Percentiles rank a stretch among this genome's conserved stretches.
phyloP scores from a whole-genome alignment of 495 filamentous ascomycete genomes.

The Hypoxylon fuscum region DNA sequence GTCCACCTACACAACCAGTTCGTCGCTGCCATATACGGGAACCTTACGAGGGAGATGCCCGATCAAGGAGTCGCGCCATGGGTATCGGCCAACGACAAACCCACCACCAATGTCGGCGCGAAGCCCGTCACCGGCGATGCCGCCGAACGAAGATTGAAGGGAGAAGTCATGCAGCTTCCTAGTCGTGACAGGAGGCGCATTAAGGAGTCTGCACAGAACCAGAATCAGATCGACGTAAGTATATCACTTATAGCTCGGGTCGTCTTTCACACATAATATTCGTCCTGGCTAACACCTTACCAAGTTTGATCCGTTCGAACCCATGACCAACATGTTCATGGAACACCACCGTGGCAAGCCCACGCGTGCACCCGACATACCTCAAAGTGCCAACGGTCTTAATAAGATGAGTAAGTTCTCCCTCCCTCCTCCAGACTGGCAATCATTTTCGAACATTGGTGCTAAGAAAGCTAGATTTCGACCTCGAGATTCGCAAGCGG shows the following conservation, averaged over 20 bases:
- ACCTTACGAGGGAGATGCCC: conserved; percentile 86
- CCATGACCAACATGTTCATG: conserved; percentile 68
- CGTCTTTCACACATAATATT: background rate
- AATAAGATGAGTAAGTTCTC: conserved; percentile 83
- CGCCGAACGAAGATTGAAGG: conserved; percentile 89
- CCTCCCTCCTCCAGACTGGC: too few relatives aligned
- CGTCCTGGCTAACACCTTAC: conserved; percentile 19
- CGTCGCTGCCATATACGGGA: conserved; percentile 83
- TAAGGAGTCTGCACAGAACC: conserved; percentile 77
- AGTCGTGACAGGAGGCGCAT: conserved; percentile 85
- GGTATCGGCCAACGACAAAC: conserved; percentile 97
- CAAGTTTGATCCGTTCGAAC: conserved; percentile 73
- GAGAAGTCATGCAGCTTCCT: conserved; percentile 92
- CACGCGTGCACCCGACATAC: conserved; percentile 73
- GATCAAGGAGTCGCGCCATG: conserved; percentile 92
- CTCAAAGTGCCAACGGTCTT: conserved; percentile 83
- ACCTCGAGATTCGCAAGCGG: conserved; percentile 91
- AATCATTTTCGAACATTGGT: conserved; percentile 3
- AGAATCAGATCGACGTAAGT: conserved; percentile 64
- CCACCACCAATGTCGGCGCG: conserved; percentile 71
- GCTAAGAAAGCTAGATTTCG: conserved; percentile 68
- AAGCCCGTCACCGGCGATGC: conserved; percentile 88
- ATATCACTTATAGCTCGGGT: background rate
- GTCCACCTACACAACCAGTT: conserved; percentile 93
- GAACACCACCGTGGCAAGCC: conserved; percentile 76